Conservation (phyloP, 1,139 yeast genomes). For the Entelexis paramagnoliae region DNA sequence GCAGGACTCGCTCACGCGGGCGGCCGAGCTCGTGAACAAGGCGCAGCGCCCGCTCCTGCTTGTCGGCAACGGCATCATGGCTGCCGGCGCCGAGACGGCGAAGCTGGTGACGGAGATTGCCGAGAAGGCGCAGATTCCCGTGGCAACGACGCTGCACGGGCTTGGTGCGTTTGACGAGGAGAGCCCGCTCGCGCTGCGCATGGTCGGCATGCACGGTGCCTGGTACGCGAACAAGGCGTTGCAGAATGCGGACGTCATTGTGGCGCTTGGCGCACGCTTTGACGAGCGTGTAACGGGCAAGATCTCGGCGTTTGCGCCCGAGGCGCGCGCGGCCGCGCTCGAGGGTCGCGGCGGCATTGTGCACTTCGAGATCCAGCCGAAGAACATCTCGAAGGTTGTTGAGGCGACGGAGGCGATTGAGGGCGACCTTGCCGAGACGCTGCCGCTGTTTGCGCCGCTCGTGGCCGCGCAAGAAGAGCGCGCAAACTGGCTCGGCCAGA, state of each 20-base stretch:
- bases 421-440: constrained; percentile 82
- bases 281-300: constrained; percentile 96
- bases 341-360: constrained; percentile 91
- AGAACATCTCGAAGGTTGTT: constrained; percentile 93
- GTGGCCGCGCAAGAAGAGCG: constrained; percentile 51
- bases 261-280: constrained; percentile 93
- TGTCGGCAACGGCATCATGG: constrained; percentile 85
- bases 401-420: constrained; percentile 95
- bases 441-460: constrained; percentile 61
- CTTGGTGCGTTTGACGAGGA: constrained; percentile 90
- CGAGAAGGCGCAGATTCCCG: constrained; percentile 87
- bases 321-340: constrained; percentile 75
- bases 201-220: constrained; percentile 97
- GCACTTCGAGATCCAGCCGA: constrained; percentile 92
- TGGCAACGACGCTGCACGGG: constrained; percentile 89
- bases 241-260: constrained; percentile 83
- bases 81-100: constrained; percentile 48
- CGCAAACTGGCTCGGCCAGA: constrained; percentile 65
- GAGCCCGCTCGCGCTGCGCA: constrained; percentile 81
- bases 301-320: constrained; percentile 84
- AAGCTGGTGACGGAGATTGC: constrained; percentile 66
- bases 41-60: constrained; percentile 85
- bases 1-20: constrained; percentile 58
- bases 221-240: constrained; percentile 93
- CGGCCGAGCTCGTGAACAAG: constrained; percentile 65